Base-by-base conservation (phyloP, 352 stramenopile species). In the Phytophthora tubulina region DNA sequence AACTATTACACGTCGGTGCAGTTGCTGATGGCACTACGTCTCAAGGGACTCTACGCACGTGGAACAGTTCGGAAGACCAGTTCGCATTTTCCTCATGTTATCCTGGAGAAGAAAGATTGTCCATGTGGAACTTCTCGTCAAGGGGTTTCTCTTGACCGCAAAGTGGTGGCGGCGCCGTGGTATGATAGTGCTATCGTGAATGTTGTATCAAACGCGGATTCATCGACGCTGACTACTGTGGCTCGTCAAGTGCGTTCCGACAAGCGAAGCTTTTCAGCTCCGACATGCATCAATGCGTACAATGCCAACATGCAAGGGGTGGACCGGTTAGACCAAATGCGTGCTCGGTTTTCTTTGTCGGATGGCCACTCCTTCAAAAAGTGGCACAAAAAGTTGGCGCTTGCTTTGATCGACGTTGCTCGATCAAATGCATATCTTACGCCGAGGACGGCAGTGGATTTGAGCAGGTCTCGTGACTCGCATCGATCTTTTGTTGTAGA, bases 1-100 rank as follows among this genome's bases (percentile, higher is more conserved):
- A 79, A 81, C 50, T 84, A 68, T 49, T 84, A 81, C 59, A 83
- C 76, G 0, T 80, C 68, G 5, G 61, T 78, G 14, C 51, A 73
- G 21, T n/a, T 83, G 11, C 62, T 79, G 9, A 30, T 67, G 6
- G 52, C 30, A 3, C 14, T 84, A 14, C 50, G 60, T 27, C 4
- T 75, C 30, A 77, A 73, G 27, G 66, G 70, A 0, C 17, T 81
- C 3, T 76, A 73, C 31, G 51, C 44, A 11, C 46, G 72, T 15
- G 69, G 76, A 27, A 77, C 66, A 0, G 59, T 79, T 6, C 49
- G 64, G n/a, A 57, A 58, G 10, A 31, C 50, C 3, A 78, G 64
- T 50, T 53, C 65, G 39, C 65, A 78, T 39, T 81, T 78, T 21
- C 62, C 65, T 2, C 63, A 76, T 56, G 51, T 66, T n/a, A n/a